Conservation (phyloP, 1,139 yeast genomes). For the Lodderomyces theae region DNA sequence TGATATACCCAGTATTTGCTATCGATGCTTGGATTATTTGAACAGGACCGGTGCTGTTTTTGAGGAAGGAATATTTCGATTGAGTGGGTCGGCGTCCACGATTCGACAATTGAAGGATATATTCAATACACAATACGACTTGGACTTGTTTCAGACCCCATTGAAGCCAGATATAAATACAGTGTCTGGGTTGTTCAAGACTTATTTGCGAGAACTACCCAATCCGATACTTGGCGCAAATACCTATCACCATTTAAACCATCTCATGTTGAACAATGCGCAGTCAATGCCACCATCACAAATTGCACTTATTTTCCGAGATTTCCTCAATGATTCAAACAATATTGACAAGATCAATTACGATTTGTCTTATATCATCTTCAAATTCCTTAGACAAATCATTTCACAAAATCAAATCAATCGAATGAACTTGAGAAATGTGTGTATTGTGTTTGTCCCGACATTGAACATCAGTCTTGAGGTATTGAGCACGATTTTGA, state of each 20-base stretch:
- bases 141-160: slow-evolving; percentile 53
- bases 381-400: slow-evolving; percentile 65
- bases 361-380: slow-evolving; percentile 62
- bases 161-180: slow-evolving; percentile 65
- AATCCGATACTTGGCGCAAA: slow-evolving; percentile 57
- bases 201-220: slow-evolving; percentile 72
- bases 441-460: slow-evolving; percentile 85
- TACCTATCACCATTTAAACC: slow-evolving; percentile 34
- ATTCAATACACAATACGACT: slow-evolving; percentile 64
- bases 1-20: slow-evolving; percentile 72
- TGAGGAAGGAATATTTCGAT: slow-evolving; percentile 88
- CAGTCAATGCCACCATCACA: slow-evolving; percentile 19
- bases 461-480: slow-evolving; percentile 72
- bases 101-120: slow-evolving; percentile 70
- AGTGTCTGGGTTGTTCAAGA: slow-evolving; percentile 72
- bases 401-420: slow-evolving; percentile 62
- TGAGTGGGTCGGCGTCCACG: slow-evolving; percentile 84
- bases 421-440: slow-evolving; percentile 78
- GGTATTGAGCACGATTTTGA: slow-evolving; percentile 59
- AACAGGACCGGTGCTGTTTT: slow-evolving; percentile 66
- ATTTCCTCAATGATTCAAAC: slow-evolving; percentile 25
- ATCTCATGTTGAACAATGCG: slow-evolving; percentile 10
- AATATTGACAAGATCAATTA: slow-evolving; percentile 45
- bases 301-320: slow-evolving; percentile 31
- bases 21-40: slow-evolving; percentile 70